These are phyloP conservation scores for Dalechampia spathulata DNA, from an alignment of 441 rosid species.

Conservation along the genomic window DNA sequence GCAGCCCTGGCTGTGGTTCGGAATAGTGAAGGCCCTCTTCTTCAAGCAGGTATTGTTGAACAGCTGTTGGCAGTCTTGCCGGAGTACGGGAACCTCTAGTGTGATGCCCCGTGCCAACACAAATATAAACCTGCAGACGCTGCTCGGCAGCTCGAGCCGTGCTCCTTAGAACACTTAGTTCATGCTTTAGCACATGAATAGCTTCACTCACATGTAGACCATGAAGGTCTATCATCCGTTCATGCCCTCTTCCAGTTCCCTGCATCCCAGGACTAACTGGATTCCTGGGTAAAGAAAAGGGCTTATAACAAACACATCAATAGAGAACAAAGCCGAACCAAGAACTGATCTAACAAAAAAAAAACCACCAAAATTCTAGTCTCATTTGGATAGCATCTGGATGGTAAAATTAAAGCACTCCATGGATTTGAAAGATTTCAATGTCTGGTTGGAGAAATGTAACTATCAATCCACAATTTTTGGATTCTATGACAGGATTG, in stretches of 20 bases:
- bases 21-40: slow-evolving; percentile 83
- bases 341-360: neutral
- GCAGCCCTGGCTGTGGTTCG: slow-evolving; percentile 92
- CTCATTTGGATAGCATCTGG: no score
- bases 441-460: no score
- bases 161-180: slow-evolving; percentile 61
- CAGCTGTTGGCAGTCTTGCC: slow-evolving; percentile 85
- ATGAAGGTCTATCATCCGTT: slow-evolving; percentile 92
- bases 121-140: slow-evolving; percentile 78
- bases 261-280: slow-evolving; percentile 51
- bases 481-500: no score
- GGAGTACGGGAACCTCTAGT: slow-evolving; percentile 86
- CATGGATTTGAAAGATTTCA: no score
- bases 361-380: neutral
- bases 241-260: slow-evolving; percentile 59
- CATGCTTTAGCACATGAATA: slow-evolving; percentile 74
- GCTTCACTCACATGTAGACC: slow-evolving; percentile 93
- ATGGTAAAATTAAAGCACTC: no score
- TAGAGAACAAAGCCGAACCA: slow-evolving; percentile 6
- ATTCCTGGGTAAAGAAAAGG: slow-evolving; percentile 40
- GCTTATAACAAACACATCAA: neutral
- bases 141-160: slow-evolving; percentile 71
- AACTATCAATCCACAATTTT: no score
- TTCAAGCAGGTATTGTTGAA: slow-evolving; percentile 83
- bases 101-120: slow-evolving; percentile 97